A percentile compares a stretch with the other conserved stretches of the same genome.
These are phyloP conservation scores for Candida schatavii DNA, from an alignment of 805 yeast genomes.

Conservation along the genomic window DNA sequence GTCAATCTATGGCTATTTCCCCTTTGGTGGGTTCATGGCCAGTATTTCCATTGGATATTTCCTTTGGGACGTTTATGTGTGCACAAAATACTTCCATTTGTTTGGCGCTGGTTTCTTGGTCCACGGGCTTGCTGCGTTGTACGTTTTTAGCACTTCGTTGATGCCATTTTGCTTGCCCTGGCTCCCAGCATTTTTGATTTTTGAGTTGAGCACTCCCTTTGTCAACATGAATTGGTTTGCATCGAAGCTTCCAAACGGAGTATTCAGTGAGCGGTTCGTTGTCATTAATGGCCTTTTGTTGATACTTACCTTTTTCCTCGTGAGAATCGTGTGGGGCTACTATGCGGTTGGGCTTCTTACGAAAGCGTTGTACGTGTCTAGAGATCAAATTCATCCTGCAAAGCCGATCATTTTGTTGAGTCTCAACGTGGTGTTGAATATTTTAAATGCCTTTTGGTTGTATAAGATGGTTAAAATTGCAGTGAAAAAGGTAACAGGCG, in stretches of 20 bases:
- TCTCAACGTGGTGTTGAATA: conserved; percentile 61
- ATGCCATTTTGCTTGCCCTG: conserved; percentile 77
- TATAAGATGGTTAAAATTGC: conserved; percentile 79
- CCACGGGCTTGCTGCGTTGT: conserved; percentile 81
- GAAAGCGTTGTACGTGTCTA: conserved; percentile 44
- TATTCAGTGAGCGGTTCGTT: conserved; percentile 52
- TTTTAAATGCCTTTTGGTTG: conserved; percentile 83
- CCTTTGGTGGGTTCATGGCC: conserved; percentile 71
- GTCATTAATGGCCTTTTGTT: conserved; percentile 70
- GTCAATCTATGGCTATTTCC: conserved; percentile 61
- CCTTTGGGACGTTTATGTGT: conserved; percentile 81
- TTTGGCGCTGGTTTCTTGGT: conserved; percentile 81
- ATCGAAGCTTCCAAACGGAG: conserved; percentile 67
- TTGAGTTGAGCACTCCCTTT: conserved; percentile 91
- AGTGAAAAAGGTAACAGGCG: conserved; percentile 38
- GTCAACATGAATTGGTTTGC: conserved; percentile 94
- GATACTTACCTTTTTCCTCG: conserved; percentile 67
- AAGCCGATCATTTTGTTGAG: conserved; percentile 50
- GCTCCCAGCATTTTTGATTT: conserved; percentile 78
- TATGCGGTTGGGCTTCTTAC: conserved; percentile 58
- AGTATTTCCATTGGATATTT: conserved; percentile 83
- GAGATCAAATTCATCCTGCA: conserved; percentile 43
- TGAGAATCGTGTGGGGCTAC: conserved; percentile 86
- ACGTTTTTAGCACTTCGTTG: conserved; percentile 63
- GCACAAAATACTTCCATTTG: conserved; percentile 56